Percentiles rank a stretch among this genome's conserved stretches.
These are phyloP conservation scores for Xylaria sp. DNA, from an alignment of 2,329 filamentous ascomycete genomes.

Conservation along the genomic window DNA sequence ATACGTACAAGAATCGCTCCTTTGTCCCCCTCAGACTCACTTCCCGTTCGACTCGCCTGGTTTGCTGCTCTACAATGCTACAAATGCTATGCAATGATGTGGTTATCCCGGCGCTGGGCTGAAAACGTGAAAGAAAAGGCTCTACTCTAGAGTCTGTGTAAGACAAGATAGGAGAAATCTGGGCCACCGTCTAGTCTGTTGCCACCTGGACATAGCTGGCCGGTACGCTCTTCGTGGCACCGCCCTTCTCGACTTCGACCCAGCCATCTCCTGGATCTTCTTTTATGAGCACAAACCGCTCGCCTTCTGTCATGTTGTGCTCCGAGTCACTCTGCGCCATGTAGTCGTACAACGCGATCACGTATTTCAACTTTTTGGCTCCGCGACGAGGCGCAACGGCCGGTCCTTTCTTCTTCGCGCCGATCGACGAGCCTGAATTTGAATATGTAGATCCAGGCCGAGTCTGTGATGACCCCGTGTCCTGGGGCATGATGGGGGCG, in stretches of 20 bases:
- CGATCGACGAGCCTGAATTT: constrained; percentile 65
- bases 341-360: constrained; percentile 91
- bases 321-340: constrained; percentile 78
- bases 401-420: constrained; percentile 77
- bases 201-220: constrained; percentile 80
- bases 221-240: constrained; percentile 80
- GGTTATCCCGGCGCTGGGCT: background rate
- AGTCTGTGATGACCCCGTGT: constrained; percentile 39
- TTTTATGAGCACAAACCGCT: constrained; percentile 83
- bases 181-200: constrained; percentile 10
- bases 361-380: constrained; percentile 90
- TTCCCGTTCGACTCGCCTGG: background rate
- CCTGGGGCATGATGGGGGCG: constrained; percentile 41
- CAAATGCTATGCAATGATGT: background rate
- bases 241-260: constrained; percentile 93
- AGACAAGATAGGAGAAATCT: background rate
- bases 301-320: constrained; percentile 85
- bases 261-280: constrained; percentile 90
- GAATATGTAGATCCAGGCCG: constrained; percentile 74
- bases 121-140: background rate
- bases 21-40: background rate
- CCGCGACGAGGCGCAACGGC: constrained; percentile 85
- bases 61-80: background rate
- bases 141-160: background rate
- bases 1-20: too few relatives aligned